Conservation (phyloP, 129 eudicot species). For the Daucus carota region DH1_v3.0 NC_030383.2:34935001-34935500, state of each 20-base stretch:
- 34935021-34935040: no score
- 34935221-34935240: not conserved
- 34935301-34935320: conserved; percentile 80
- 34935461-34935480: no score
- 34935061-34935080: not conserved
- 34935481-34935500: no score
- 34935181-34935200: conserved; percentile 23
- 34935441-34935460: no score
- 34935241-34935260: not conserved
- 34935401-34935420: no score
- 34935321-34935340: conserved; percentile 86
- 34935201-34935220: conserved; percentile 15
- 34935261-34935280: conserved; percentile 8
- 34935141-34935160: not conserved
- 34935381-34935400: conserved; percentile 28
- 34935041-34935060: not conserved
- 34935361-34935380: conserved; percentile 93
- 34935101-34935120: not conserved
- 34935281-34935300: not conserved
- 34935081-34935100: not conserved
- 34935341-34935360: conserved; percentile 84
- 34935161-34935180: not conserved
- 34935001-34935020: no score
- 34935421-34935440: no score
- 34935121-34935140: not conserved